A percentile compares a stretch with the other conserved stretches of the same genome.
Conservation (phyloP, 768 basidiomycete genomes). For the Lactarius tabidus region DNA sequence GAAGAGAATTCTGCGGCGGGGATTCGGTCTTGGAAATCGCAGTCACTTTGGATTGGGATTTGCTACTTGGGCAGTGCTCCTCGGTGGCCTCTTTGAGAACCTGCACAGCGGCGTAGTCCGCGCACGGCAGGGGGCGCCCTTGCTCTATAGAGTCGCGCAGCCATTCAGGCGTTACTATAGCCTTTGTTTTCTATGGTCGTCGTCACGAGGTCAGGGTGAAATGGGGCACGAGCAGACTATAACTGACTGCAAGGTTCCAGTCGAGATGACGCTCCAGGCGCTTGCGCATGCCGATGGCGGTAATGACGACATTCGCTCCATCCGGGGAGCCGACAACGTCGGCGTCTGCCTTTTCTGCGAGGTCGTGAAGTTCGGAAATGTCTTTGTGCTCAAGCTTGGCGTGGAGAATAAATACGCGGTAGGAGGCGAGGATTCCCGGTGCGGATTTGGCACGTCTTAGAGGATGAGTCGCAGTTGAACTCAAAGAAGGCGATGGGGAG, state of each 20-base stretch:
- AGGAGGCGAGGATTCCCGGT: slow-evolving; percentile 17
- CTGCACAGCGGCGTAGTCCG: slow-evolving; percentile 51
- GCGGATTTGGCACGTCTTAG: slow-evolving; percentile 1
- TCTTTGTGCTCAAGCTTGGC: slow-evolving; percentile 30
- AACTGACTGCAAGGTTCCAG: slow-evolving; percentile 61
- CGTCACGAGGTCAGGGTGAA: not conserved
- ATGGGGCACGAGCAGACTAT: not conserved
- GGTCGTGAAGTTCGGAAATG: slow-evolving; percentile 31
- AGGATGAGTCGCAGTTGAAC: not conserved
- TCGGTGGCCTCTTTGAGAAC: slow-evolving; percentile 47
- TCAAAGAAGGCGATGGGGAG: slow-evolving; percentile 1
- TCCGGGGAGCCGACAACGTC: slow-evolving; percentile 38
- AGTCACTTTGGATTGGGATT: slow-evolving; percentile 15
- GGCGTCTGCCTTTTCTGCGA: slow-evolving; percentile 31
- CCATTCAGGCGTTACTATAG: slow-evolving; percentile 71
- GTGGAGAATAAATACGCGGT: slow-evolving; percentile 19
- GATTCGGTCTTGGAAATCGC: slow-evolving; percentile 2
- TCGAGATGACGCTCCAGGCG: slow-evolving; percentile 67
- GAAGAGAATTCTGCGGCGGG: not conserved
- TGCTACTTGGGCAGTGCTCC: slow-evolving; percentile 39
- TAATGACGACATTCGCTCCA: slow-evolving; percentile 63
- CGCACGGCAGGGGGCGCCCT: slow-evolving; percentile 45
- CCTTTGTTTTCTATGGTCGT: slow-evolving; percentile 50
- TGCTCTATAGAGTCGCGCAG: slow-evolving; percentile 52
- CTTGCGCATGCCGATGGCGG: slow-evolving; percentile 59